Evolutionary conservation across 1,284 basidiomycete species (phyloP).

Genomic region (Retiboletus fuscus): DNA sequence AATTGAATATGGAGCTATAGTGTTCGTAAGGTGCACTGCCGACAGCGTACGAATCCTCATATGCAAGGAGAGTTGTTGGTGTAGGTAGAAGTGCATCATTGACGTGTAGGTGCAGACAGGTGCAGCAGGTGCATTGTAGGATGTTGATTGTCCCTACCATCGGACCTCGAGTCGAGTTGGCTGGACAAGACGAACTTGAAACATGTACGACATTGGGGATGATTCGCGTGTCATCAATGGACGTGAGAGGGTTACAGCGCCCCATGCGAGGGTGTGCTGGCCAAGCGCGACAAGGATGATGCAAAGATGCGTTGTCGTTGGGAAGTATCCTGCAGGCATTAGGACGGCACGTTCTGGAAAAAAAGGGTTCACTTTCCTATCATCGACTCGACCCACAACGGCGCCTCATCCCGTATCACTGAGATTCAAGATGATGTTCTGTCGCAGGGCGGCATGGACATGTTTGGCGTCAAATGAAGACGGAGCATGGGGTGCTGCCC

Average conservation of each 20-base stretch:
- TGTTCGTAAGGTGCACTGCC: background rate
- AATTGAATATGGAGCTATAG: background rate
- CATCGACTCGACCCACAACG: constrained; percentile 73
- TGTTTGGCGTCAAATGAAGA: constrained; percentile 63
- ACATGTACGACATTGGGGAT: constrained; percentile 80
- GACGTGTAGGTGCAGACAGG: too few relatives aligned
- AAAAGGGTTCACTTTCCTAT: constrained; percentile 59
- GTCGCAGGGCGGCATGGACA: constrained; percentile 73
- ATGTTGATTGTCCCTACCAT: constrained; percentile 81
- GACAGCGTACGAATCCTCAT: background rate
- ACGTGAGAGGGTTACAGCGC: constrained; percentile 72
- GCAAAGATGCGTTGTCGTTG: constrained; percentile 79
- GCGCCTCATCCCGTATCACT: constrained; percentile 86
- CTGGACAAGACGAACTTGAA: constrained; percentile 63
- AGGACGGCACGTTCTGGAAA: background rate
- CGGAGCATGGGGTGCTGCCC: too few relatives aligned
- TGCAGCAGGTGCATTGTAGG: too few relatives aligned
- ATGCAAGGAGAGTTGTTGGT: background rate
- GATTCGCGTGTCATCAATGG: constrained; percentile 66
- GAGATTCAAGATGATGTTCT: constrained; percentile 78
- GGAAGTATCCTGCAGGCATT: constrained; percentile 63
- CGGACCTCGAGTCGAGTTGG: too few relatives aligned
- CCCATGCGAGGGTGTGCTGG: constrained; percentile 80
- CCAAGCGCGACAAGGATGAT: constrained; percentile 84
- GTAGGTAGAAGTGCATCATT: background rate